A percentile compares a stretch with the other conserved stretches of the same genome.
Evolutionary conservation across 2,329 filamentous ascomycete species (phyloP).

Genomic region (Emergomyces orientalis): DNA sequence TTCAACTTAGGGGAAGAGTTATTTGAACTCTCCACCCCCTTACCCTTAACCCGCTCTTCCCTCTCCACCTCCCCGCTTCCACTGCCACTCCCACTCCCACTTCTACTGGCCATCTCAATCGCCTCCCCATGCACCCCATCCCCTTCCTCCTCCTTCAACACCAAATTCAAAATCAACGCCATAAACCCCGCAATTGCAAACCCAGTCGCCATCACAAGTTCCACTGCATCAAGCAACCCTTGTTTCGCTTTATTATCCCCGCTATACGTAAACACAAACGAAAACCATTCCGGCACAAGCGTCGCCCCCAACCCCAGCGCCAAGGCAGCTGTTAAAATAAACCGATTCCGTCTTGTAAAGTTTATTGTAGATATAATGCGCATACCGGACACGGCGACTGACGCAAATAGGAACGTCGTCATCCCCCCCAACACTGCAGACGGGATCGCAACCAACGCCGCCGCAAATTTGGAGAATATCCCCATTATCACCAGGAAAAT

Average conservation of each 20-base stretch:
- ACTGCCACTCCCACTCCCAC: neutral
- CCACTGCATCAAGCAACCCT: conserved; percentile 42
- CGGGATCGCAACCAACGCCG: conserved; percentile 58
- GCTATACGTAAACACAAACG: conserved; percentile 38
- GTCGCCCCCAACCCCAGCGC: conserved; percentile 50
- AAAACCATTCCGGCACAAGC: conserved; percentile 41
- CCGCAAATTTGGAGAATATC: conserved; percentile 61
- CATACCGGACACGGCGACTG: conserved; percentile 57
- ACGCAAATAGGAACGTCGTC: conserved; percentile 57
- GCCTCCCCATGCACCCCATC: conserved; percentile 33
- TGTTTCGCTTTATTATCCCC: conserved; percentile 60
- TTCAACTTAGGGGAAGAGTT: neutral
- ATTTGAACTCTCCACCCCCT: neutral
- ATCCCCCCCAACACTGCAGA: conserved; percentile 39
- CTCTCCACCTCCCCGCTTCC: neutral
- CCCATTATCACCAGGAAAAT: conserved; percentile 61
- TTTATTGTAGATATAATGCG: conserved; percentile 54
- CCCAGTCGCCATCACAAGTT: conserved; percentile 58
- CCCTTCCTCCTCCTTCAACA: conserved; percentile 66
- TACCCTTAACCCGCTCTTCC: neutral
- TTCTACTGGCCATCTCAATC: neutral
- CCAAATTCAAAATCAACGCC: conserved; percentile 62
- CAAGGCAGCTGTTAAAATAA: conserved; percentile 55
- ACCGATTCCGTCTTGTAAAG: conserved; percentile 57
- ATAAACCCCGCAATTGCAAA: conserved; percentile 60